Evolutionary conservation across 176 grass and related monocot genomes (phyloP), one percentile per base, ranked within the genome.

Genomic region (Lolium multiflorum): DNA sequence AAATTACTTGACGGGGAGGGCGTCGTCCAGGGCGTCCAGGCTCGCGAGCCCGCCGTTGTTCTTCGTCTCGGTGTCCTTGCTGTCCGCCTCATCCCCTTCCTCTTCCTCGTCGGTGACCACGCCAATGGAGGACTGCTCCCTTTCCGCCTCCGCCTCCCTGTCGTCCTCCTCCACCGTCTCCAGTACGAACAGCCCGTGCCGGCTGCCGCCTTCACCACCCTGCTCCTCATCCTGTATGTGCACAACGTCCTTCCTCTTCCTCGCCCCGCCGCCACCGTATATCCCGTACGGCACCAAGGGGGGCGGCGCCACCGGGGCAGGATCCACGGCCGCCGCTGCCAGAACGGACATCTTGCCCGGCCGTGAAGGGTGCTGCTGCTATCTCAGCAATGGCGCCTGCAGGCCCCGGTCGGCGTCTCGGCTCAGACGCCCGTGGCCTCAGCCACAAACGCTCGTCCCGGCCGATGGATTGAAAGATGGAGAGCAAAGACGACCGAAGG

Each of bases 1-100:
- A 85, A 81, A 90, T 92, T 92, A 88, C 93, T 92, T 94, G 82
- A 92, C 21, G 37, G 93, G 93, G 66, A 94, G 93, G 44, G 93
- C 90, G 37, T 94, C 93, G 49, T 94, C 93, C 43, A 94, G 86
- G 25, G 90, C 86, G 86, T 88, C 90, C n/a, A 94, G 81, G 80
- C 66, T 86, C 38, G 79, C 47, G 14, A 94, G 83, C 71, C 78
- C 81, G 68, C 25, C 86, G 43, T 15, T 9, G 57, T 14, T 67
- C 66, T 0, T 75, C 52, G 67, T 18, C 24, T 75, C 70, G 26
- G 5, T 26, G 22, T 24, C 77, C 15, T 76, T 56, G 81, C 88
- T 89, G n/a, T 83, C 56, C 20, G 22, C 90, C 74, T 83, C 90
- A 3, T 90, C 87, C 60, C 70, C 87, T n/a, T 67, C 92, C 8